Evolutionary conservation across 306 rosid genomes (phyloP).

Genomic region (Cicer chorassanicum): DNA sequence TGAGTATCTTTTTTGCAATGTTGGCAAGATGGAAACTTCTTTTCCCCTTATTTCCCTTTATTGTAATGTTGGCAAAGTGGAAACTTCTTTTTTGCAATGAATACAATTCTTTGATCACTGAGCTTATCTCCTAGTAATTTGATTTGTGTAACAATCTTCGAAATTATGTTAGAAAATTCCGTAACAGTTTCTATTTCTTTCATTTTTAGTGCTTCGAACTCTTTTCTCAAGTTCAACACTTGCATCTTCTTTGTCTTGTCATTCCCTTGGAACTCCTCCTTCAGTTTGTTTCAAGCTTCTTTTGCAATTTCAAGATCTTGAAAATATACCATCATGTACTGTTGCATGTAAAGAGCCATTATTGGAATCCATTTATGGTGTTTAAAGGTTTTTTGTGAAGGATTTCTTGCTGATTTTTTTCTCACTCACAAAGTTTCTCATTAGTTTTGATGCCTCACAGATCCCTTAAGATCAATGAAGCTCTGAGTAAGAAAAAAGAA

Average conservation of each 20-base stretch:
- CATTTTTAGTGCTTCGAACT: not conserved
- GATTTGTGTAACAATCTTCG: not conserved
- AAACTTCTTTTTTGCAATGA: too few relatives aligned
- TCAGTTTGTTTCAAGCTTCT: too few relatives aligned
- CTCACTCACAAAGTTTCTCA: not conserved
- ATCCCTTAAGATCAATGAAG: too few relatives aligned
- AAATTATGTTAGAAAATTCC: not conserved
- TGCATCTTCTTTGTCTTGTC: too few relatives aligned
- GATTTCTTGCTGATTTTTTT: not conserved
- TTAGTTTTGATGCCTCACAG: too few relatives aligned
- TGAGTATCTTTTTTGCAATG: too few relatives aligned
- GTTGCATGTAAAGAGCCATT: not conserved
- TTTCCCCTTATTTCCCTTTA: not conserved
- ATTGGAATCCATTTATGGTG: not conserved
- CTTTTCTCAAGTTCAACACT: too few relatives aligned
- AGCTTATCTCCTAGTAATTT: not conserved
- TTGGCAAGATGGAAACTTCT: not conserved
- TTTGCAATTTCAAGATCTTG: too few relatives aligned
- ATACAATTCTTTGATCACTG: not conserved
- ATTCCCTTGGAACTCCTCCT: too few relatives aligned
- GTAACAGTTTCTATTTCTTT: not conserved
- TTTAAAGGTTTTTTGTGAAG: not conserved
- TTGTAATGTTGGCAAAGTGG: not conserved
- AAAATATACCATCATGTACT: too few relatives aligned
- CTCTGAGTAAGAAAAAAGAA: too few relatives aligned